Conservation (phyloP, 176 grass and related monocot genomes). For the Bonia amplexicaulis region DNA sequence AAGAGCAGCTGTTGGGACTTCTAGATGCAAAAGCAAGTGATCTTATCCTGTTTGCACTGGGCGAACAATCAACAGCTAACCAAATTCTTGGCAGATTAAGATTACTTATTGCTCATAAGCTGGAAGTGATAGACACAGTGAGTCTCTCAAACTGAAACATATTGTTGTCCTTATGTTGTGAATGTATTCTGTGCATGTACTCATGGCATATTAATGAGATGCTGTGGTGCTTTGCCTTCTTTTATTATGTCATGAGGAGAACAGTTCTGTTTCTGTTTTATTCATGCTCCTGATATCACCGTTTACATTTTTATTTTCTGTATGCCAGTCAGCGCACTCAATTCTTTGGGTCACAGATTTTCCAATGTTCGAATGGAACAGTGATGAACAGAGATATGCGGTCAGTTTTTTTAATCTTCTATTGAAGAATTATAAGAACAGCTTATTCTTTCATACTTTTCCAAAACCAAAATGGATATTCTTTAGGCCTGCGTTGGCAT, state of each 20-base stretch:
- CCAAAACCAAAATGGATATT: background rate
- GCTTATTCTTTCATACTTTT: background rate
- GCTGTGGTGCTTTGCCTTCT: background rate
- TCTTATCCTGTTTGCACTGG: conserved; percentile 91
- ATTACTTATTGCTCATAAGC: conserved; percentile 64
- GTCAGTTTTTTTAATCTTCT: conserved; percentile 36
- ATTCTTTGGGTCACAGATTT: conserved; percentile 93
- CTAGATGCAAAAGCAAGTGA: conserved; percentile 60
- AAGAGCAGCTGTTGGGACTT: conserved; percentile 48
- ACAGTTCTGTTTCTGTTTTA: conserved; percentile 12
- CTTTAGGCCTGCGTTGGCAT: background rate
- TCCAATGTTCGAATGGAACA: conserved; percentile 97
- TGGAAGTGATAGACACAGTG: conserved; percentile 78
- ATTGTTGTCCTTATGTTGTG: background rate
- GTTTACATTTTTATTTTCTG: conserved; percentile 29
- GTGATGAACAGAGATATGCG: conserved; percentile 80
- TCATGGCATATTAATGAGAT: conserved; percentile 1
- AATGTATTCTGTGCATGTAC: background rate
- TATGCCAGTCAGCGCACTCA: conserved; percentile 61
- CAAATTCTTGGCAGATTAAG: conserved; percentile 73
- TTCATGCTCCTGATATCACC: background rate
- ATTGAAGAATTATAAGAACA: background rate
- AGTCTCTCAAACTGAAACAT: conserved; percentile 19
- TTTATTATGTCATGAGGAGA: background rate
- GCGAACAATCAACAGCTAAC: conserved; percentile 55